Evolutionary conservation across 345 rosid genomes (phyloP).

Genomic region (Carallia brachiata): DNA sequence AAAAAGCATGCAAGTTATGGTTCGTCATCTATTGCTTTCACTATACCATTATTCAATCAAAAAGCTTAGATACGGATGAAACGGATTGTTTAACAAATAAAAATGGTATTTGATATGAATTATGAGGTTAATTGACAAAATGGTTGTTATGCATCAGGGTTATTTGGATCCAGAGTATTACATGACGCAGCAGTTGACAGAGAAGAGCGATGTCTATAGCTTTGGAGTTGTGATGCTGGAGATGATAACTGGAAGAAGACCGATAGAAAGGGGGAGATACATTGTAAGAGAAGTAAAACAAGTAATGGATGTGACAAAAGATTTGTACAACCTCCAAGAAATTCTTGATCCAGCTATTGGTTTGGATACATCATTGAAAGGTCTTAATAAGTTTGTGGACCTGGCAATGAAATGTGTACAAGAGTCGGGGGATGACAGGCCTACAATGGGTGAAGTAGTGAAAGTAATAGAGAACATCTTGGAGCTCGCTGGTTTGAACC

Average conservation of each 20-base stretch:
- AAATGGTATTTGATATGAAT: no score
- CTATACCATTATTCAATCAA: not conserved
- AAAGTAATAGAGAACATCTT: slow-evolving; percentile 71
- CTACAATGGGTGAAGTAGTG: slow-evolving; percentile 71
- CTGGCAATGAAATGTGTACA: slow-evolving; percentile 57
- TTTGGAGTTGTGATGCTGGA: slow-evolving; percentile 88
- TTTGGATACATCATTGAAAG: slow-evolving; percentile 45
- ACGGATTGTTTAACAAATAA: not conserved
- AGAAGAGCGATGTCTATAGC: slow-evolving; percentile 92
- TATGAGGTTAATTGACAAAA: not conserved
- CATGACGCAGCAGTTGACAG: slow-evolving; percentile 87
- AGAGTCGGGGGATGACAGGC: slow-evolving; percentile 56
- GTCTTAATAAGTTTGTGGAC: slow-evolving; percentile 58
- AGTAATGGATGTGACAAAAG: slow-evolving; percentile 54
- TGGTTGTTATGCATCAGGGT: slow-evolving; percentile 44
- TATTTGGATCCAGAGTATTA: slow-evolving; percentile 93
- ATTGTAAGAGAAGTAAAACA: slow-evolving; percentile 72
- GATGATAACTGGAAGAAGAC: slow-evolving; percentile 63
- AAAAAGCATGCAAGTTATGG: no score
- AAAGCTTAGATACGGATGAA: not conserved
- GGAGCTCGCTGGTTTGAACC: slow-evolving; percentile 60
- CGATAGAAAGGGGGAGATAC: slow-evolving; percentile 76
- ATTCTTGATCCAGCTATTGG: slow-evolving; percentile 61
- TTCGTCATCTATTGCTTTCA: no score
- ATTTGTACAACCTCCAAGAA: slow-evolving; percentile 57